These are phyloP conservation scores for Microthlaspi erraticum DNA, from an alignment of 345 rosid species.

Conservation along the genomic window DNA sequence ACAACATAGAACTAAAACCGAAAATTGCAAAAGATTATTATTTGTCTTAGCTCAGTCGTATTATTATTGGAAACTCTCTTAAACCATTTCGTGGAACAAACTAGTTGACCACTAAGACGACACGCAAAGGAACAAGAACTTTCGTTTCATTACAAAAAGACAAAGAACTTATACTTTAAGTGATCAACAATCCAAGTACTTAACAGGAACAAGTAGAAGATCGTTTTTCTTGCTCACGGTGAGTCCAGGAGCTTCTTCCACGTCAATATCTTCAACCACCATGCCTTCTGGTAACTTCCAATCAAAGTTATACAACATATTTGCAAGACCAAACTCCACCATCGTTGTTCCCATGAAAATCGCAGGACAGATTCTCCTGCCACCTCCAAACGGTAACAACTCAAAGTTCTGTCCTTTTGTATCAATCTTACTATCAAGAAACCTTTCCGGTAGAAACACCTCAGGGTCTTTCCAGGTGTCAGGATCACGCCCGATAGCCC, in stretches of 20 bases:
- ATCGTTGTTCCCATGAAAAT: neutral
- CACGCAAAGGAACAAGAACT: neutral
- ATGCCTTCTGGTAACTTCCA: constrained; percentile 11
- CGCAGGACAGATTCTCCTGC: neutral
- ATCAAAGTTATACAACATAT: neutral
- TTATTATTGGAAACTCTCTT: no score
- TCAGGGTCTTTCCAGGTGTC: constrained; percentile 11
- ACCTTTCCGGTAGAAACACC: constrained; percentile 3
- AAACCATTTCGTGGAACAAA: no score
- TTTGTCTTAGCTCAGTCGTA: no score
- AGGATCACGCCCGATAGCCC: constrained; percentile 7
- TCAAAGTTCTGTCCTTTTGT: neutral
- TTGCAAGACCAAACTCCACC: constrained; percentile 13
- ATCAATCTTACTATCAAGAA: constrained; percentile 1
- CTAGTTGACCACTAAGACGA: neutral
- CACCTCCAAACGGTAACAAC: neutral
- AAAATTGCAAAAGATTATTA: no score
- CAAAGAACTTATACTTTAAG: neutral
- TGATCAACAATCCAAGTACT: neutral
- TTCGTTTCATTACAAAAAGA: neutral
- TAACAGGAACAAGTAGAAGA: neutral
- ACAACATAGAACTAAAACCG: no score
- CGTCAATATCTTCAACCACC: neutral
- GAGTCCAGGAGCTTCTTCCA: constrained; percentile 13
- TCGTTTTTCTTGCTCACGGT: neutral